Percentiles rank a stretch among this genome's conserved stretches.
Conservation (phyloP, 2,329 filamentous ascomycete genomes). For the Raffaelea deltoideospora region DNA sequence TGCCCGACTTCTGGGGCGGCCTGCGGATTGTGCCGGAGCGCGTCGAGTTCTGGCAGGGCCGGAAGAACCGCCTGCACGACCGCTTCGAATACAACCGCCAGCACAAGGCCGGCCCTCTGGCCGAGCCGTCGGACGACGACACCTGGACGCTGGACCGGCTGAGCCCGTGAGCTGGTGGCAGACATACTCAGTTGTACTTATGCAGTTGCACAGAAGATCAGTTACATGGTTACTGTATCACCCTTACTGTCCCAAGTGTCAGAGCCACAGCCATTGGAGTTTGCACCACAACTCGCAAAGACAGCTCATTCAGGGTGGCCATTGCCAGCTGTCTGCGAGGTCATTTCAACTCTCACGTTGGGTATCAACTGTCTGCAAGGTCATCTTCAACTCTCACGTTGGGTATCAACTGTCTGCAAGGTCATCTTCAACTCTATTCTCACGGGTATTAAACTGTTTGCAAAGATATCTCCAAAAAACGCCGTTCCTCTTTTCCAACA, state of each 20-base stretch:
- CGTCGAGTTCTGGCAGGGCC: constrained; percentile 94
- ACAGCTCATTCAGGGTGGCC: too few relatives aligned
- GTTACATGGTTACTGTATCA: too few relatives aligned
- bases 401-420: too few relatives aligned
- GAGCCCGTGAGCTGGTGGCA: constrained; percentile 61
- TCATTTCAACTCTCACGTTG: too few relatives aligned
- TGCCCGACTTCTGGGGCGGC: constrained; percentile 92
- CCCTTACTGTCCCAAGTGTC: too few relatives aligned
- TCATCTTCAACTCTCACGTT: too few relatives aligned
- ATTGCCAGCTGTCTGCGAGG: too few relatives aligned
- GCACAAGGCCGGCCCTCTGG: constrained; percentile 21
- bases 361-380: too few relatives aligned
- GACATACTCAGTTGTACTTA: too few relatives aligned
- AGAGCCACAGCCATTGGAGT: too few relatives aligned
- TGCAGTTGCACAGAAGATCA: too few relatives aligned
- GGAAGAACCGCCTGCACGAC: constrained; percentile 82
- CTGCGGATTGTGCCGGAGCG: constrained; percentile 70
- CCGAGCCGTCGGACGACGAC: constrained; percentile 12
- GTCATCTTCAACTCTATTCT: not conserved
- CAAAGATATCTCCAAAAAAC: not conserved
- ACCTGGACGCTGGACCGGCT: constrained; percentile 56
- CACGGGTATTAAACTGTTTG: not conserved
- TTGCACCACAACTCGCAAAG: too few relatives aligned
- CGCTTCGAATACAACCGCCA: constrained; percentile 71
- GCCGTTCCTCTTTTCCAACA: not conserved